These are phyloP conservation scores for Kregervanrija pseudodelftensis DNA, from an alignment of 805 yeast species.

Conservation along the genomic window DNA sequence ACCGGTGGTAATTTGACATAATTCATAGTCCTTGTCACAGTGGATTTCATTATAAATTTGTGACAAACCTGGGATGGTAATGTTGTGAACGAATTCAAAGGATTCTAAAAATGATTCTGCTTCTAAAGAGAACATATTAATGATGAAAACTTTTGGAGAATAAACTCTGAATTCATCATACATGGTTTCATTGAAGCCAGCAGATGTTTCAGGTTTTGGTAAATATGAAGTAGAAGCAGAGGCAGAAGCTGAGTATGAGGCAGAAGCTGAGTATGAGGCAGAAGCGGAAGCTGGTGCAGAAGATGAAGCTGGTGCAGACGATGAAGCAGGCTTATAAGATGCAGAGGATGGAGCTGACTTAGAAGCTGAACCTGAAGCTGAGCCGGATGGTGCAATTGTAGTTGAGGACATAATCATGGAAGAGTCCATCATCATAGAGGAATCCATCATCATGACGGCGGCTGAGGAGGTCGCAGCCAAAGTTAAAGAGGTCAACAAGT, in stretches of 20 bases:
- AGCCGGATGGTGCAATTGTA: too few relatives aligned
- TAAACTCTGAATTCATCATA: conserved; percentile 22
- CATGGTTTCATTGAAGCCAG: conserved; percentile 17
- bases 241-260: conserved; percentile 3
- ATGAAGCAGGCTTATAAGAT: not conserved
- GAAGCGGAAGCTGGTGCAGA: conserved; percentile 9
- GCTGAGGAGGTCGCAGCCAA: too few relatives aligned
- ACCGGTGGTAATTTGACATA: conserved; percentile 62
- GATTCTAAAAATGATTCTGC: conserved; percentile 44
- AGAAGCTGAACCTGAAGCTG: too few relatives aligned
- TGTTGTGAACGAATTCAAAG: conserved; percentile 42
- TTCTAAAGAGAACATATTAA: conserved; percentile 51
- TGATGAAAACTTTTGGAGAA: conserved; percentile 48
- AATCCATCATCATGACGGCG: too few relatives aligned
- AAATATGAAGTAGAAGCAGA: conserved; percentile 9
- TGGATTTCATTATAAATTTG: conserved; percentile 51
- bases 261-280: conserved; percentile 4
- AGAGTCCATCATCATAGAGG: too few relatives aligned
- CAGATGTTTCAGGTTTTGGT: conserved; percentile 15
- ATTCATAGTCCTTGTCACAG: conserved; percentile 44
- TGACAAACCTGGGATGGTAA: conserved; percentile 60
- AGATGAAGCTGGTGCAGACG: conserved; percentile 5
- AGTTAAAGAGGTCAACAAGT: too few relatives aligned
- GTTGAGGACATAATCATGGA: too few relatives aligned
- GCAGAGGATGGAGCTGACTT: too few relatives aligned